These are phyloP conservation scores for Ogataea henricii DNA, from an alignment of 805 yeast species.

Conservation along the genomic window DNA sequence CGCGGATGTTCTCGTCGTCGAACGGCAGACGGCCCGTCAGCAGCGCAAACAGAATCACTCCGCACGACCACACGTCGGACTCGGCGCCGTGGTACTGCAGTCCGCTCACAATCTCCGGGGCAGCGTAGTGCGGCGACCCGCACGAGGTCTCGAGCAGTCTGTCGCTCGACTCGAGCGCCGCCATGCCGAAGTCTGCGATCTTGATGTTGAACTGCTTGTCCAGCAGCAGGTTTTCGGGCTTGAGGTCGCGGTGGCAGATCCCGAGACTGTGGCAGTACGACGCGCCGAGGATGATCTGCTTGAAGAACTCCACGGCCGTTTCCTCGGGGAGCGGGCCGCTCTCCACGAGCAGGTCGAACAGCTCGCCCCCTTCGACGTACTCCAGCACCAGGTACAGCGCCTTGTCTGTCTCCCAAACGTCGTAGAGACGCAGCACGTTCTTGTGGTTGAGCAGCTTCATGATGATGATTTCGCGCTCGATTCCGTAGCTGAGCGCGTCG, in stretches of 20 bases:
- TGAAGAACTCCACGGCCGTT: constrained; percentile 88
- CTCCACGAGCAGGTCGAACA: constrained; percentile 88
- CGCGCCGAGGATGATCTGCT: constrained; percentile 66
- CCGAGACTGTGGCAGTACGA: constrained; percentile 66
- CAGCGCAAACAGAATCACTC: constrained; percentile 89
- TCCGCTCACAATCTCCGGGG: constrained; percentile 97
- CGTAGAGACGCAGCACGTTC: constrained; percentile 75
- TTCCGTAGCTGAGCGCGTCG: constrained; percentile 75
- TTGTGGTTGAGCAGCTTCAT: constrained; percentile 81
- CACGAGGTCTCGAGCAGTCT: constrained; percentile 76
- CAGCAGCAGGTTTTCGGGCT: constrained; percentile 75
- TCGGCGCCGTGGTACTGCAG: constrained; percentile 95
- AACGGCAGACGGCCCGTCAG: constrained; percentile 95
- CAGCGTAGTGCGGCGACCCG: constrained; percentile 88
- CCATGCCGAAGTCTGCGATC: constrained; percentile 89
- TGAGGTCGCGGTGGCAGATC: constrained; percentile 78
- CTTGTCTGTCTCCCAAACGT: constrained; percentile 85
- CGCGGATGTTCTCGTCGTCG: constrained; percentile 93
- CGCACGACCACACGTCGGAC: constrained; percentile 98
- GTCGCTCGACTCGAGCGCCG: constrained; percentile 75
- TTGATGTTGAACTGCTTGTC: constrained; percentile 69
- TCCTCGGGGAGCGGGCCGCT: constrained; percentile 84
- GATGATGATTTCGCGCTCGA: constrained; percentile 81
- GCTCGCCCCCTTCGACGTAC: constrained; percentile 96
- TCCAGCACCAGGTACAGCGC: constrained; percentile 86